phyloP scores from a whole-genome alignment of 2,329 filamentous ascomycete species.

The Colletotrichum sp. region DNA sequence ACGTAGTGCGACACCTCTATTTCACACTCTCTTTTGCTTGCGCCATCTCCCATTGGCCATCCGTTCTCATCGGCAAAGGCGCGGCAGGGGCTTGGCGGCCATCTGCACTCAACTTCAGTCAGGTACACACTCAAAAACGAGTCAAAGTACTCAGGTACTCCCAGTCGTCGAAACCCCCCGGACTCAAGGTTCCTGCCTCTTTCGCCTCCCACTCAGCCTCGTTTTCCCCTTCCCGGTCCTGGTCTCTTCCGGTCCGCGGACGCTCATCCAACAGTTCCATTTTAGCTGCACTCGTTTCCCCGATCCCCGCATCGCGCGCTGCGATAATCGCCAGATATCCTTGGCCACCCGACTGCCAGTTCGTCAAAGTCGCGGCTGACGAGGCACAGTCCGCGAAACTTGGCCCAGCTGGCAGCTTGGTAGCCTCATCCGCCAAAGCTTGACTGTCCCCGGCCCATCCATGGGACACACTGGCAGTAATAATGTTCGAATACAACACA shows the following conservation, averaged over 20 bases:
- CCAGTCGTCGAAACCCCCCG: not conserved
- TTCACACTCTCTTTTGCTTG: not conserved
- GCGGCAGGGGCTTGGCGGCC: not conserved
- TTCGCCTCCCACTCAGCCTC: slow-evolving; percentile 13
- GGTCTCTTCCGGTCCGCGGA: not conserved
- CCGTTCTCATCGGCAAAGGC: not conserved
- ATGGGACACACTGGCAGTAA: not conserved
- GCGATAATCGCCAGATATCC: not conserved
- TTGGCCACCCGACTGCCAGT: not conserved
- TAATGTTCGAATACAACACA: not conserved
- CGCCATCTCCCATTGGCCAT: not conserved
- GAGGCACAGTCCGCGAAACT: not conserved
- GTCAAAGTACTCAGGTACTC: not conserved
- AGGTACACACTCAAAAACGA: not conserved
- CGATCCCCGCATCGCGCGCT: not conserved
- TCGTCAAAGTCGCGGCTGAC: not conserved
- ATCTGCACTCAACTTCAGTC: slow-evolving; percentile 7
- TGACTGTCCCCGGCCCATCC: not conserved
- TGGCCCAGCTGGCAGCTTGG: not conserved
- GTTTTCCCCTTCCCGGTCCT: slow-evolving; percentile 1
- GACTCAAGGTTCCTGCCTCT: not conserved
- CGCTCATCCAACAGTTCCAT: not conserved
- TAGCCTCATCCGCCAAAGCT: not conserved
- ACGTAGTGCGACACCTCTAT: not conserved
- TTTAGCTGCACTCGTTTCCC: not conserved